Percentiles rank a stretch among this genome's conserved stretches.
Evolutionary conservation across 2,329 filamentous ascomycete species (phyloP).

Genomic region (Elsinoe fawcettii): DNA sequence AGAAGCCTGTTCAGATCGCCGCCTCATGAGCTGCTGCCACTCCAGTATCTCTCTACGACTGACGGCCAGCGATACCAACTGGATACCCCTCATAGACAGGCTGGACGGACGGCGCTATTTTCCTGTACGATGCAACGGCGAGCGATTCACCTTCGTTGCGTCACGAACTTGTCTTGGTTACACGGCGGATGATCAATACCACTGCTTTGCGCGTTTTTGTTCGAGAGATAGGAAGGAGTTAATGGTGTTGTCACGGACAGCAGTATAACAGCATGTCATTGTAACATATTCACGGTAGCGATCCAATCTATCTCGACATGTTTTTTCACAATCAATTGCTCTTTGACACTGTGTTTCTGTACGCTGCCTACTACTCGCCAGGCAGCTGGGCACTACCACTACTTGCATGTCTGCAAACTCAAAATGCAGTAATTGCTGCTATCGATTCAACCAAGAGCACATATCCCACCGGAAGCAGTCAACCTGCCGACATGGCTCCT

Average conservation of each 20-base stretch:
- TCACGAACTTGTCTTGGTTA: neutral
- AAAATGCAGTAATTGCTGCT: too few species aligned
- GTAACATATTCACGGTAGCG: neutral
- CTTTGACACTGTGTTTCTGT: too few species aligned
- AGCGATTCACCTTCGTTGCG: neutral
- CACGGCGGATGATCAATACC: neutral
- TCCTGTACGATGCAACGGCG: neutral
- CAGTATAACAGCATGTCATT: neutral
- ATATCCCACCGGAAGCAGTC: too few species aligned
- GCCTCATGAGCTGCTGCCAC: neutral
- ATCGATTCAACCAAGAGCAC: too few species aligned
- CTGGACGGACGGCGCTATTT: neutral
- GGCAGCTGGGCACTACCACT: too few species aligned
- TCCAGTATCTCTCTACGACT: neutral
- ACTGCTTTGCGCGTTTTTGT: neutral
- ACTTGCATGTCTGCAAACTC: too few species aligned
- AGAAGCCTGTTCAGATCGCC: slow-evolving; percentile 27
- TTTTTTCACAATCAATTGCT: too few species aligned
- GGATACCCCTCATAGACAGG: slow-evolving; percentile 2
- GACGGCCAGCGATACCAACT: neutral
- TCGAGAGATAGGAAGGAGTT: neutral
- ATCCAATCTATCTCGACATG: neutral
- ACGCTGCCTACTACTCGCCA: too few species aligned
- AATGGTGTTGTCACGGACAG: neutral
- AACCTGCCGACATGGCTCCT: too few species aligned